phyloP scores from a whole-genome alignment of 176 grass and related monocot species.

The Thalia dealbata region DNA sequence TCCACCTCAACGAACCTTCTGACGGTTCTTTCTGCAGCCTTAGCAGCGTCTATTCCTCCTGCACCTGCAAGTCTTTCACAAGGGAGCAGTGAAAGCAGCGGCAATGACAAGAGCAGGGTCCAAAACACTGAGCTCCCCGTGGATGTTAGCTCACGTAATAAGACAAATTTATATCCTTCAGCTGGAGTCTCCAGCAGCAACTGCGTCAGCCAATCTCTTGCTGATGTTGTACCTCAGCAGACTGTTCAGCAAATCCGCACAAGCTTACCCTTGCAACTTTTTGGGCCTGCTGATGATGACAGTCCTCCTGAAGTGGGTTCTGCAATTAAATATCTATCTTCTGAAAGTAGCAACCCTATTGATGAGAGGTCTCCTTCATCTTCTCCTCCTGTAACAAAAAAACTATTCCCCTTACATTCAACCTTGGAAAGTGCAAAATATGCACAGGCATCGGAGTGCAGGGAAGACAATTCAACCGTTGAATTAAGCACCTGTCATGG shows the following conservation, averaged over 20 bases:
- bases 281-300: constrained; percentile 45
- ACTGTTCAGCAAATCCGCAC: constrained; percentile 19
- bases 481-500: constrained; percentile 62
- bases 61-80: constrained; percentile 62
- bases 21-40: constrained; percentile 48
- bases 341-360: constrained; percentile 92
- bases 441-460: constrained; percentile 32
- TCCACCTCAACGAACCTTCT: constrained; percentile 68
- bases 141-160: constrained; percentile 46
- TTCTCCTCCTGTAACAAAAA: constrained; percentile 71
- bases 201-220: constrained; percentile 18
- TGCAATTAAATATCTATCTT: constrained; percentile 84
- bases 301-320: constrained; percentile 50
- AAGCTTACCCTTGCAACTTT: constrained; percentile 55
- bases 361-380: constrained; percentile 86
- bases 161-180: constrained; percentile 28
- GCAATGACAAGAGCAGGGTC: constrained; percentile 70
- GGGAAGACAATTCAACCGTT: constrained; percentile 50
- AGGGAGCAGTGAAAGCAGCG: constrained; percentile 87
- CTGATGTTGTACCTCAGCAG: constrained; percentile 27
- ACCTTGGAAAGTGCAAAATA: constrained; percentile 35
- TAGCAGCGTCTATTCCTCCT: constrained; percentile 45
- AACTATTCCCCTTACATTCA: constrained; percentile 76
- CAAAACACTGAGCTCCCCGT: constrained; percentile 35
- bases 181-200: constrained; percentile 23